phyloP scores from a whole-genome alignment of 2,329 filamentous ascomycete genomes.

The Didymellaceae sp. region DNA sequence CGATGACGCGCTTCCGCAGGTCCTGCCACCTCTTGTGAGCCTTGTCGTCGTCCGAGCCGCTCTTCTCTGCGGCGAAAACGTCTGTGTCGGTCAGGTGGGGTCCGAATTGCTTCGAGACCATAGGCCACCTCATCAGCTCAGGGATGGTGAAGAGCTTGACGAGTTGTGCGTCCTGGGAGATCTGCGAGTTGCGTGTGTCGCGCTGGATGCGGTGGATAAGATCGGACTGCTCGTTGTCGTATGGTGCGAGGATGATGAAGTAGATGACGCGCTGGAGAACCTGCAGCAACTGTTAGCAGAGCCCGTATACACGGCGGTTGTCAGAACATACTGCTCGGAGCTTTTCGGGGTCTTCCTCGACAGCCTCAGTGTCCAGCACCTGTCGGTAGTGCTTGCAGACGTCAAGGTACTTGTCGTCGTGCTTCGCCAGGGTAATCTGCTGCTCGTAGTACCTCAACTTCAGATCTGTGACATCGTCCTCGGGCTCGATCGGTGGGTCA shows the following conservation, averaged over 20 bases:
- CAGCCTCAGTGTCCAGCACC: conserved; percentile 92
- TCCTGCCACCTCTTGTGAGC: conserved; percentile 89
- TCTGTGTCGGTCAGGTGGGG: conserved; percentile 87
- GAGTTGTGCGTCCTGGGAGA: conserved; percentile 81
- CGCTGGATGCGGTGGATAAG: conserved; percentile 90
- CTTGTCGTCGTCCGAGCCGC: conserved; percentile 75
- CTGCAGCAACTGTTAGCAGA: conserved; percentile 53
- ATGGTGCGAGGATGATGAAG: conserved; percentile 93
- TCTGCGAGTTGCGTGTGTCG: conserved; percentile 79
- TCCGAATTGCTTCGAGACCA: conserved; percentile 87
- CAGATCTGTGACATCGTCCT: conserved; percentile 92
- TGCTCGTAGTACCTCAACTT: conserved; percentile 98
- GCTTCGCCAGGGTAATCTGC: conserved; percentile 93
- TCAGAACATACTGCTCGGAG: conserved; percentile 75
- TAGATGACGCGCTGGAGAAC: conserved; percentile 94
- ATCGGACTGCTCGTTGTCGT: conserved; percentile 98
- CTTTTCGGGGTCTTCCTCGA: conserved; percentile 87
- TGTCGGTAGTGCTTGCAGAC: conserved; percentile 98
- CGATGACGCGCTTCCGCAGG: conserved; percentile 95
- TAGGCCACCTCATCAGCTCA: conserved; percentile 98
- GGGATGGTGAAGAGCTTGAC: conserved; percentile 94
- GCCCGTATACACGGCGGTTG: too few relatives aligned
- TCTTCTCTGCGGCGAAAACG: conserved; percentile 76
- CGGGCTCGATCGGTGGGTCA: conserved; percentile 73
- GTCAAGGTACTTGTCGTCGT: conserved; percentile 96